Evolutionary conservation across 2,329 filamentous ascomycete genomes (phyloP).

Genomic region (Hypocrella siamensis): DNA sequence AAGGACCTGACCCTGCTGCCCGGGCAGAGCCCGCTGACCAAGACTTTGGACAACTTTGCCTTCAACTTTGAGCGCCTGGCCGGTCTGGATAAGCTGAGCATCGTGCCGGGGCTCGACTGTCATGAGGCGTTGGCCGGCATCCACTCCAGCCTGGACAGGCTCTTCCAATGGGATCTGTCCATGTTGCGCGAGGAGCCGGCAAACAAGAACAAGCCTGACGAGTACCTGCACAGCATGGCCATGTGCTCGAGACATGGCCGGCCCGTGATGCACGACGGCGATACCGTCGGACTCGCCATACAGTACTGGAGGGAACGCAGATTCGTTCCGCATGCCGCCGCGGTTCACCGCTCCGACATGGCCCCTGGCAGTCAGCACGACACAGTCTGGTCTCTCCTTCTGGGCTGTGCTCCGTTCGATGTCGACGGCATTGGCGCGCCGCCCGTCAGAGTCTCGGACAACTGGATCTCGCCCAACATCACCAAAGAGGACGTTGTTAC

Average conservation of each 20-base stretch:
- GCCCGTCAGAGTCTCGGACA: slow-evolving; percentile 53
- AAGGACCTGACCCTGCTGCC: slow-evolving; percentile 45
- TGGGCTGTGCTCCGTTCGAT: slow-evolving; percentile 44
- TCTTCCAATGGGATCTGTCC: slow-evolving; percentile 57
- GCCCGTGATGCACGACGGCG: slow-evolving; percentile 54
- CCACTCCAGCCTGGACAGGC: slow-evolving; percentile 49
- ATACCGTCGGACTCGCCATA: slow-evolving; percentile 51
- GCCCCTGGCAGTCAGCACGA: slow-evolving; percentile 13
- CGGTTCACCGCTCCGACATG: slow-evolving; percentile 14
- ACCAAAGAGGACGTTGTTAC: slow-evolving; percentile 40
- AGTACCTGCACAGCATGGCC: slow-evolving; percentile 37
- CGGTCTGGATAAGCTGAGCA: slow-evolving; percentile 55
- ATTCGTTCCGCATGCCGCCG: slow-evolving; percentile 23
- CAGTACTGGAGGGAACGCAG: slow-evolving; percentile 63
- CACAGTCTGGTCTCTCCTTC: slow-evolving; percentile 48
- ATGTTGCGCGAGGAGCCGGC: slow-evolving; percentile 34
- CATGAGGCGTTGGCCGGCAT: slow-evolving; percentile 64
- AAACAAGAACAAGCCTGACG: slow-evolving; percentile 27
- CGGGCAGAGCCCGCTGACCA: slow-evolving; percentile 49
- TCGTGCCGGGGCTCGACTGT: slow-evolving; percentile 52
- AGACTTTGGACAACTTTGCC: slow-evolving; percentile 55
- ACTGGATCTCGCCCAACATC: slow-evolving; percentile 58
- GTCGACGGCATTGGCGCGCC: slow-evolving; percentile 31
- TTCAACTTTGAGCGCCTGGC: slow-evolving; percentile 56
- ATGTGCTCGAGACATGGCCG: slow-evolving; percentile 56